Evolutionary conservation across 352 stramenopile species (phyloP).

Genomic region (Achlya hypogyna): DNA sequence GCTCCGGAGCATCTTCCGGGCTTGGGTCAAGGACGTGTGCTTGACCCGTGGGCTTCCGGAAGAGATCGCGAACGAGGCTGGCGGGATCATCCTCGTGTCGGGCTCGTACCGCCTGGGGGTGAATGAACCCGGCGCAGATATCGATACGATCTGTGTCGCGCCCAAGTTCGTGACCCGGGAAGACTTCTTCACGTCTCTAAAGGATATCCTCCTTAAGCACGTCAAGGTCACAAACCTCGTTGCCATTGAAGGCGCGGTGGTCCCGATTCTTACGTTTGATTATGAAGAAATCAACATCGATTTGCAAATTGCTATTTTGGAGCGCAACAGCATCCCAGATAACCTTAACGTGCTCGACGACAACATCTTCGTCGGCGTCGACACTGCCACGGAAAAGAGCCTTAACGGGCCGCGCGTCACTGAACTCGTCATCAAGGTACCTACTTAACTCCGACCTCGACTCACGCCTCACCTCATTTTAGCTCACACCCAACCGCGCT

Average conservation of each 20-base stretch:
- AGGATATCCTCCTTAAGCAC: conserved; percentile 88
- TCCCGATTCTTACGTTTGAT: conserved; percentile 98
- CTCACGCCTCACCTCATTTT: neutral
- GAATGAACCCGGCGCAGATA: conserved; percentile 95
- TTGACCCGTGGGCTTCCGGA: conserved; percentile 75
- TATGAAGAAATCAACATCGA: conserved; percentile 99
- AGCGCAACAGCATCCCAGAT: conserved; percentile 83
- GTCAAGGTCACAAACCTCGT: conserved; percentile 88
- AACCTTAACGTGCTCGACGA: conserved; percentile 88
- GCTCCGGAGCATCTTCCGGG: conserved; percentile 70
- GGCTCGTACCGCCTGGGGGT: conserved; percentile 94
- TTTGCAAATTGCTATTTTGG: conserved; percentile 94
- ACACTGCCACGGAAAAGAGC: conserved; percentile 83
- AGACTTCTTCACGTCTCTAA: conserved; percentile 94
- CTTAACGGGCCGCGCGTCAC: conserved; percentile 87
- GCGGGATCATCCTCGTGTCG: conserved; percentile 84
- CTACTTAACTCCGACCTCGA: neutral
- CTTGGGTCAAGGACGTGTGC: conserved; percentile 81
- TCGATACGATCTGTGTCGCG: conserved; percentile 96
- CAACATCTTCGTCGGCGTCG: conserved; percentile 75
- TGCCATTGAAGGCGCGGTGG: conserved; percentile 83
- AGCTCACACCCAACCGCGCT: conserved; percentile 73
- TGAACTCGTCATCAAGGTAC: conserved; percentile 85
- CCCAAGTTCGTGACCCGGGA: conserved; percentile 92
- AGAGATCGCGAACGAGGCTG: conserved; percentile 74